Percentiles rank a stretch among this genome's conserved stretches.
These are phyloP conservation scores for Pseudonectria foliicola DNA, from an alignment of 2,329 filamentous ascomycete genomes.

Conservation along the genomic window DNA sequence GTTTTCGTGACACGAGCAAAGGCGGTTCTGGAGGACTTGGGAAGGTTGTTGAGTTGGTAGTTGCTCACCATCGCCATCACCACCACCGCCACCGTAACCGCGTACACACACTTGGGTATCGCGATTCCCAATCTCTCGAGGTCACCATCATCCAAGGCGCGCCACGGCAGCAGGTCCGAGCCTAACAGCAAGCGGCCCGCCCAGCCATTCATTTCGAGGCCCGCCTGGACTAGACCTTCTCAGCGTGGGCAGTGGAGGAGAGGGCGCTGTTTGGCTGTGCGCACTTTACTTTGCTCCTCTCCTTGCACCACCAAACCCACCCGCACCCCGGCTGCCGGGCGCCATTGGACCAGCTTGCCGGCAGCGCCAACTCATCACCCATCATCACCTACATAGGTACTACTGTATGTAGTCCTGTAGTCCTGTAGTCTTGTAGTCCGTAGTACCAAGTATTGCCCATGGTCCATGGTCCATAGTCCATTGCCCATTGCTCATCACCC, in stretches of 20 bases:
- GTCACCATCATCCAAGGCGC: too few species aligned
- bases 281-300: not conserved
- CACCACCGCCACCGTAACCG: slow-evolving; percentile 7
- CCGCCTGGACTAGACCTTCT: too few species aligned
- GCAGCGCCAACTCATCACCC: slow-evolving; percentile 34
- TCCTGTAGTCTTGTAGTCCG: too few species aligned
- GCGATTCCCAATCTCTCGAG: not conserved
- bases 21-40: not conserved
- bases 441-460: too few species aligned
- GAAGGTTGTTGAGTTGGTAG: not conserved
- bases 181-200: too few species aligned
- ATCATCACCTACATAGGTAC: slow-evolving; percentile 9
- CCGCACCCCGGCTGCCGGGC: slow-evolving; percentile 20
- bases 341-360: slow-evolving; percentile 30
- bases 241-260: too few species aligned
- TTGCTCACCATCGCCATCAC: not conserved
- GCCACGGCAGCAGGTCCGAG: too few species aligned
- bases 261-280: not conserved
- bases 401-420: too few species aligned
- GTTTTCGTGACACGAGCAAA: too few species aligned
- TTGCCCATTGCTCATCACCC: too few species aligned
- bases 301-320: slow-evolving; percentile 7
- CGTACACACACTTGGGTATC: not conserved
- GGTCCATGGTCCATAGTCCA: too few species aligned
- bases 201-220: too few species aligned